A percentile compares a stretch with the other conserved stretches of the same genome.
Evolutionary conservation across 139 green algal genomes (phyloP).

Genomic region (Chlamydomonas asymmetrica): DNA sequence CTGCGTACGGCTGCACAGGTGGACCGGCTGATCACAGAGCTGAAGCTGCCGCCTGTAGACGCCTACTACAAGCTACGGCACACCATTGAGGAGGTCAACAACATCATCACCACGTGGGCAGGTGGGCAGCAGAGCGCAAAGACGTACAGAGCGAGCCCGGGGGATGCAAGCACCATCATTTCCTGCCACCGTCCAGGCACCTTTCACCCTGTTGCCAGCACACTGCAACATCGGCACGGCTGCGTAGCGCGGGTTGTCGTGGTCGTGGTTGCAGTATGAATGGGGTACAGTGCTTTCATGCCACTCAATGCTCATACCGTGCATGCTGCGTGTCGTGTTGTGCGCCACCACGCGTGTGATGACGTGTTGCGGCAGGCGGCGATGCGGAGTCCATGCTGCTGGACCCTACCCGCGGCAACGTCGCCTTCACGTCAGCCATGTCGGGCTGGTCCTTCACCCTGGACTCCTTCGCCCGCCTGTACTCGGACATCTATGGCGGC

Average conservation of each 20-base stretch:
- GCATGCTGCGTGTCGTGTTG: too few species aligned
- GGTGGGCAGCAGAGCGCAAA: too few species aligned
- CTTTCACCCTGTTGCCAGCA: too few species aligned
- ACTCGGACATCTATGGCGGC: conserved; percentile 61
- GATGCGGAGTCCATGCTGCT: too few species aligned
- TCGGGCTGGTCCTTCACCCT: conserved; percentile 95
- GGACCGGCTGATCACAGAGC: conserved; percentile 94
- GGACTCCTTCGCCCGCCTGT: conserved; percentile 84
- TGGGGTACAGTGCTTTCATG: background rate
- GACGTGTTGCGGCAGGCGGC: too few species aligned
- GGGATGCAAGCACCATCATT: too few species aligned
- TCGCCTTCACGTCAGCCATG: conserved; percentile 79
- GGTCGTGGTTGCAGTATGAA: too few species aligned
- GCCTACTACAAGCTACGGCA: conserved; percentile 98
- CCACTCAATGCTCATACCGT: background rate
- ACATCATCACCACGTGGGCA: conserved; percentile 49
- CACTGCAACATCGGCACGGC: too few species aligned
- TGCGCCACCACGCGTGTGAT: too few species aligned
- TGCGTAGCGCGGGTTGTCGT: too few species aligned
- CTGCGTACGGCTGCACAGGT: conserved; percentile 60
- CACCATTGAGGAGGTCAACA: conserved; percentile 96
- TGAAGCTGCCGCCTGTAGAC: conserved; percentile 96
- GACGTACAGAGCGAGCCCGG: too few species aligned
- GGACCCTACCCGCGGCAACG: conserved; percentile 86
- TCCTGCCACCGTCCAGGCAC: too few species aligned